Base-by-base conservation (phyloP, 805 yeast species). In the Ogataea neopini region DNA sequence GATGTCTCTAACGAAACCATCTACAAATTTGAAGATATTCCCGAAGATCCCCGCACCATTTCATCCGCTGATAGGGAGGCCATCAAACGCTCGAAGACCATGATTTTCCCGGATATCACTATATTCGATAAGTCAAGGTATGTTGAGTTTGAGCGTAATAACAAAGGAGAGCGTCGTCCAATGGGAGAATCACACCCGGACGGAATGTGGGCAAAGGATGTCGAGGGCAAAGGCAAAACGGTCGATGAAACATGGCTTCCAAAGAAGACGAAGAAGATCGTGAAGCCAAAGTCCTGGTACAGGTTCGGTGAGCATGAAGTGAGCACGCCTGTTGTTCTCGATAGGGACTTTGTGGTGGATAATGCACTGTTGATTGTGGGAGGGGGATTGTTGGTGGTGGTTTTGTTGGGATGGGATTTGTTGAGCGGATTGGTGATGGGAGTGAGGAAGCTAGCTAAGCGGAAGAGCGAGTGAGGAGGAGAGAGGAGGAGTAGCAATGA, bases 21-120 rank as follows among this genome's bases (percentile, higher is more conserved):
- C 9, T 45, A 42, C 45, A 18, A 38, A 13, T 56, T 53, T 19
- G 60, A 64, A 35, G 67, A 68, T 26, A 39, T 69, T 15, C 71
- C 74, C 1, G 56, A 53, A 30, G 64, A 67, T 45, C 64, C 71
- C 5, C 54, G 56, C 3, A 53, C 51, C n/a, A 38, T 70, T 10
- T 53, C 76, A 2, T 42, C 61, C 1, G 69, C 73, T 4, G 55
- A 62, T 18, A 49, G 60, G 40, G 58, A 48, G 52, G 62, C 40
- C 43, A 59, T 59, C 15, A 53, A 44, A 25, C 18, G 10, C 42
- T 66, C 64, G 70, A 72, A 28, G 47, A 66, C 51, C 43, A 61
- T 59, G 46, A 72, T 83, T 1, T 85, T 86, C 58, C 73, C 80
- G 25, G 83, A 80, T 57, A 70, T 84, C 2, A 70, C 84, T 3